Evolutionary conservation across 1,139 yeast species (phyloP).

Genomic region (Blastobotrys illinoisensis): DNA sequence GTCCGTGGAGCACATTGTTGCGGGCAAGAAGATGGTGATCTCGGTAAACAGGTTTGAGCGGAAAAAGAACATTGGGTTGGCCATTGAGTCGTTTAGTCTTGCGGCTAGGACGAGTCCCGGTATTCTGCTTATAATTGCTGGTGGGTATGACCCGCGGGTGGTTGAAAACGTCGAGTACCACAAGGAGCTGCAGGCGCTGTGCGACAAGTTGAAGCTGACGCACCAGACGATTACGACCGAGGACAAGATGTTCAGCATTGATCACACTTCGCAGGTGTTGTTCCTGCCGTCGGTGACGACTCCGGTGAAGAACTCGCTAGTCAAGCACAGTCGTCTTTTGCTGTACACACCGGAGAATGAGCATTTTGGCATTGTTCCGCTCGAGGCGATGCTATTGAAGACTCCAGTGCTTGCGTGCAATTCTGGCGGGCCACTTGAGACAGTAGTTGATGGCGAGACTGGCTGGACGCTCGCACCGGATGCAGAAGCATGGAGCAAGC

Average conservation of each 20-base stretch:
- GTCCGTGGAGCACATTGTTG: constrained; percentile 9
- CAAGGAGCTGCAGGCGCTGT: constrained; percentile 49
- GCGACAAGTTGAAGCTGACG: constrained; percentile 29
- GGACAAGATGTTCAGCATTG: constrained; percentile 6
- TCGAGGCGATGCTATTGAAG: constrained; percentile 83
- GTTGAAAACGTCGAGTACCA: constrained; percentile 72
- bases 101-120: constrained; percentile 10
- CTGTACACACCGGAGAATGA: constrained; percentile 88
- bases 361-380: constrained; percentile 96
- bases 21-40: constrained; percentile 43
- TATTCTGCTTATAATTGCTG: constrained; percentile 62
- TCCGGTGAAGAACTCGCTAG: constrained; percentile 56
- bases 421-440: constrained; percentile 91
- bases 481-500: constrained; percentile 57
- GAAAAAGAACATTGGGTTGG: constrained; percentile 76
- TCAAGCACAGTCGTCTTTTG: constrained; percentile 53
- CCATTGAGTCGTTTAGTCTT: constrained; percentile 37
- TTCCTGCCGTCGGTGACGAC: constrained; percentile 79
- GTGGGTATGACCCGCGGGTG: constrained; percentile 85
- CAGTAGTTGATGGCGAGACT: constrained; percentile 59
- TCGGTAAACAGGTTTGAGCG: constrained; percentile 87
- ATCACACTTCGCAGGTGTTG: constrained; percentile 42
- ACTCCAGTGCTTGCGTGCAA: constrained; percentile 83
- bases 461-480: constrained; percentile 68
- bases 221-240: constrained; percentile 12